Base-by-base conservation (phyloP, 2,329 filamentous ascomycete species). In the Pseudogymnoascus sp. region DNA sequence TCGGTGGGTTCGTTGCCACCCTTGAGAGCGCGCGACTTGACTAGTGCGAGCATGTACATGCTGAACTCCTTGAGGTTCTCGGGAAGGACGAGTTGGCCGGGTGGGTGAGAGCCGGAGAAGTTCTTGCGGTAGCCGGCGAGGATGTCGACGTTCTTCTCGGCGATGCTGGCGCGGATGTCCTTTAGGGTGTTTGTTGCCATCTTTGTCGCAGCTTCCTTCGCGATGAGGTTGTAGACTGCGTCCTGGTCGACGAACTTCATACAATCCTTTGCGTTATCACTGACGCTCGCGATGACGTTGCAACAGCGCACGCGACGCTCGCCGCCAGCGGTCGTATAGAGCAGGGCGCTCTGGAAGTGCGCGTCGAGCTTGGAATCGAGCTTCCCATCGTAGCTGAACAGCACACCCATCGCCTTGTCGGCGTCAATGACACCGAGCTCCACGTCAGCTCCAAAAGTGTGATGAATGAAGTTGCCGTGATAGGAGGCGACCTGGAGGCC, bases 211-310 rank as follows among this genome's bases (percentile, higher is more conserved):
- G 93, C 91, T 75, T 99, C 93, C 79, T 97, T 97, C 54, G 93
- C 92, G 64, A 99, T 85, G 64, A 97, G 85, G 39, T 86, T 85
- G 64, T 93, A 84, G 23, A 99, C 91, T 5, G 95, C 93, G 75
- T 99, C 95, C 74, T 99, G 93, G 73, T 99, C 95, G 42, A 97
- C 88, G 73, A 92, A 95, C 72, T 93, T 95, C 85, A 97, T 91
- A 71, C 83, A 84, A 66, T 96, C 92, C 66, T 90, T 85, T 11
- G 91, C 87, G 63, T 86, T 87, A 68, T 97, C 91, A 67, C 88
- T 96, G 40, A 97, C 91, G 64, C 90, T 93, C 1, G 95, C 93
- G 64, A 99, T 93, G 26, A 96, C 83, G 73, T 99, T 99, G 73
- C 87, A 91, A 77, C 95, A 99, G 65, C 95, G 83, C 60, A 99